phyloP scores from a whole-genome alignment of 352 stramenopile genomes.

The Pythium pectinolyticum region DNA sequence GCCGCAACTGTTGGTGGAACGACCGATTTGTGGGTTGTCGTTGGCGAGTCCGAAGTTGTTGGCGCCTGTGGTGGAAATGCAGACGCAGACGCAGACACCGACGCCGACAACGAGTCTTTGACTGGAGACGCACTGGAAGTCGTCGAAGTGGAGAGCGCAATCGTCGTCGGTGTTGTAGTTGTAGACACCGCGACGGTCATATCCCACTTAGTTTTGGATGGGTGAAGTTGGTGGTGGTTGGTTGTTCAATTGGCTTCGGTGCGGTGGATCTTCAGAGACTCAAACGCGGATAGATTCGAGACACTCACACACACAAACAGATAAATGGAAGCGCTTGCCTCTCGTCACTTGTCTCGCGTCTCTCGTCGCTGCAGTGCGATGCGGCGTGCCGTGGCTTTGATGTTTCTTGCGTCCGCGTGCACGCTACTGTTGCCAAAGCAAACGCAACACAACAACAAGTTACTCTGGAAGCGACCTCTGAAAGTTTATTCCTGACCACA shows the following conservation, averaged over 20 bases:
- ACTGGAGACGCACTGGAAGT: background rate
- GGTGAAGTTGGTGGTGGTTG: background rate
- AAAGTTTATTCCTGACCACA: conserved; percentile 14
- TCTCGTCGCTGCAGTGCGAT: background rate
- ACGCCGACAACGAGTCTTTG: background rate
- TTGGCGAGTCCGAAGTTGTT: background rate
- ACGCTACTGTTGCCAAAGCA: conserved; percentile 12
- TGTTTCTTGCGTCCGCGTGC: conserved; percentile 18
- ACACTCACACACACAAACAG: conserved; percentile 1
- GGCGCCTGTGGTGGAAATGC: background rate
- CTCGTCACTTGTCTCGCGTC: background rate
- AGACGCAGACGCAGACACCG: background rate
- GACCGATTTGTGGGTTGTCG: too few species aligned
- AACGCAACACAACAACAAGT: conserved; percentile 30
- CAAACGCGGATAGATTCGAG: background rate
- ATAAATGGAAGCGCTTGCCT: background rate
- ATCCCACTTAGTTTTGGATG: background rate
- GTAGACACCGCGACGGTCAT: conserved; percentile 4
- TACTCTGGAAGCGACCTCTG: conserved; percentile 6
- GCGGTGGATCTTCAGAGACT: background rate
- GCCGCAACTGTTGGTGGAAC: background rate
- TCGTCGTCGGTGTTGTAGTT: background rate
- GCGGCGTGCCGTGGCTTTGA: conserved; percentile 10
- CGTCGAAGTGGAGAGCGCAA: background rate
- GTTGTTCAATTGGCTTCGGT: background rate